These are phyloP conservation scores for Hapsidospora chrysogenum DNA, from an alignment of 495 filamentous ascomycete species.

Conservation along the genomic window DNA sequence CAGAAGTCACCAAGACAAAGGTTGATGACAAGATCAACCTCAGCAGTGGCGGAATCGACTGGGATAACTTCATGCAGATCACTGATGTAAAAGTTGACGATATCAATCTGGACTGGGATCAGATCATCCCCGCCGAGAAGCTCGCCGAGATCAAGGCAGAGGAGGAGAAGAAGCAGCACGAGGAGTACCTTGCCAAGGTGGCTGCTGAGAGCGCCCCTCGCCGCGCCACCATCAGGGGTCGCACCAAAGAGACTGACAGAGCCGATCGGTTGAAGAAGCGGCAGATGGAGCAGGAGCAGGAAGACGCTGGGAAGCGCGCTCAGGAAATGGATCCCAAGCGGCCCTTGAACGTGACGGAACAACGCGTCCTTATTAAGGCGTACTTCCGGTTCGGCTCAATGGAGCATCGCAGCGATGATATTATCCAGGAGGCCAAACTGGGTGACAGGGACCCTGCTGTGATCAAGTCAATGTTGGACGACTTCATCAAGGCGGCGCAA, in stretches of 20 bases:
- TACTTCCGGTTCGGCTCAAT: constrained; percentile 80
- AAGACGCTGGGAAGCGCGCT: constrained; percentile 39
- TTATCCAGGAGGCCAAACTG: constrained; percentile 72
- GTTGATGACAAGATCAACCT: constrained; percentile 47
- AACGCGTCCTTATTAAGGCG: constrained; percentile 71
- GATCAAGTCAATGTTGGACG: constrained; percentile 43
- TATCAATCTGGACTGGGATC: constrained; percentile 70
- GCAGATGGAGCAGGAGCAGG: constrained; percentile 58
- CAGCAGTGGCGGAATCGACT: constrained; percentile 64
- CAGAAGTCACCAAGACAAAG: constrained; percentile 88
- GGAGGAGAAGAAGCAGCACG: constrained; percentile 68
- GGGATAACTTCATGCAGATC: constrained; percentile 90
- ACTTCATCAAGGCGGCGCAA: constrained; percentile 32
- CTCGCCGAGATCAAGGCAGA: constrained; percentile 77
- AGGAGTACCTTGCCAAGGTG: constrained; percentile 63
- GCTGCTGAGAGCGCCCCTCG: constrained; percentile 77
- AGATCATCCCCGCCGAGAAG: constrained; percentile 91
- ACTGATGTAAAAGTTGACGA: constrained; percentile 89
- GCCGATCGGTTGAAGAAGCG: constrained; percentile 89
- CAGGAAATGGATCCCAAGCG: constrained; percentile 61
- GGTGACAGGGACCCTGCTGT: constrained; percentile 63
- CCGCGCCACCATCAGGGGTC: constrained; percentile 41
- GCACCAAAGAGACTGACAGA: constrained; percentile 44
- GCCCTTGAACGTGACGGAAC: constrained; percentile 77
- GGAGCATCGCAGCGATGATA: constrained; percentile 68